Percentiles rank a stretch among this genome's conserved stretches.
Evolutionary conservation across 2,329 filamentous ascomycete genomes (phyloP).

Genomic region (Botrytis tulipae): DNA sequence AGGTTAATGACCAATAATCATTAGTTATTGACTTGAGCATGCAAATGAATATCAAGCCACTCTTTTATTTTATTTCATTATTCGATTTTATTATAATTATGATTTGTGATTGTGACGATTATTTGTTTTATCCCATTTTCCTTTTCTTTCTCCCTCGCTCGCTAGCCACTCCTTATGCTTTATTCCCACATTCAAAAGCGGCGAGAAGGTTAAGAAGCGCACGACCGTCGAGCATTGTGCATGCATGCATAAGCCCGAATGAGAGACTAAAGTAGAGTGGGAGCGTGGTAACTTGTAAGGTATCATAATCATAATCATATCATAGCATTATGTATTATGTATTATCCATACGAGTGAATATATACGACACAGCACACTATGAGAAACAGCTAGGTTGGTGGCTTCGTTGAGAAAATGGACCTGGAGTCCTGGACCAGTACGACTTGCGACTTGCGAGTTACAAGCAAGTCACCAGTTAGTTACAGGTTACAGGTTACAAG

Average conservation of each 20-base stretch:
- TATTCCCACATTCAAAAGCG: background rate
- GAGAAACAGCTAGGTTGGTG: slow-evolving; percentile 12
- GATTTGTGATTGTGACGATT: background rate
- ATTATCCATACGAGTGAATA: slow-evolving; percentile 15
- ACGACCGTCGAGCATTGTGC: slow-evolving; percentile 23
- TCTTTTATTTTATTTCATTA: background rate
- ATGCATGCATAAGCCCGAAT: slow-evolving; percentile 35
- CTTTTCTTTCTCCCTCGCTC: background rate
- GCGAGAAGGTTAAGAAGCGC: background rate
- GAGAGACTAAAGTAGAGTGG: slow-evolving; percentile 5
- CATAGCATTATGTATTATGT: background rate
- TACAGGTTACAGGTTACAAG: background rate
- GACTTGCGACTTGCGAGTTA: background rate
- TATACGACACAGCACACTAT: slow-evolving; percentile 7
- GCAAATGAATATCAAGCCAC: slow-evolving; percentile 1
- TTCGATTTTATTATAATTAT: background rate
- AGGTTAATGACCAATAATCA: background rate
- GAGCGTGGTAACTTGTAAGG: slow-evolving; percentile 3
- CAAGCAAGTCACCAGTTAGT: background rate
- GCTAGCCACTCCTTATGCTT: background rate
- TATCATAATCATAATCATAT: slow-evolving; percentile 16
- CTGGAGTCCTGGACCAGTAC: background rate
- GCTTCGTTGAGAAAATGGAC: background rate
- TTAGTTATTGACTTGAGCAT: background rate
- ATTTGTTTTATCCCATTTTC: slow-evolving; percentile 2